These are phyloP conservation scores for Thecaphora frezii DNA, from an alignment of 1,284 basidiomycete species.

Conservation along the genomic window DNA sequence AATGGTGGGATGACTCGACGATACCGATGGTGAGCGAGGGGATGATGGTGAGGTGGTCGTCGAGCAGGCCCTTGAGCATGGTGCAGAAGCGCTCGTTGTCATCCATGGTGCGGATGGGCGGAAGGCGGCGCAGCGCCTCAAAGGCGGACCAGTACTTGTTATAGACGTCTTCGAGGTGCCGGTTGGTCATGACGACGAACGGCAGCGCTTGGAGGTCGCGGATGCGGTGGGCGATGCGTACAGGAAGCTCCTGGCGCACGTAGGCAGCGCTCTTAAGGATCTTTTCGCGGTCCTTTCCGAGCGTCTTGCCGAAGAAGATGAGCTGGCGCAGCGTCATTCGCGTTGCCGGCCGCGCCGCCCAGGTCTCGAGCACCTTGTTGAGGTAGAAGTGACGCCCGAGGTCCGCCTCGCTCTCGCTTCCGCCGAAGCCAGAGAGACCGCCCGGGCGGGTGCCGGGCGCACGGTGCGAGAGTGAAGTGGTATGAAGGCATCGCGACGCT, in stretches of 20 bases:
- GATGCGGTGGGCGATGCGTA: slow-evolving; percentile 82
- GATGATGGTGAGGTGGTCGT: slow-evolving; percentile 66
- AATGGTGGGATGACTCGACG: slow-evolving; percentile 67
- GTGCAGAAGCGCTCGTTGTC: slow-evolving; percentile 80
- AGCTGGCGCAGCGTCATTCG: slow-evolving; percentile 77
- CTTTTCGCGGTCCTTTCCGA: slow-evolving; percentile 41
- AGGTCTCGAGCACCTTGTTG: slow-evolving; percentile 78
- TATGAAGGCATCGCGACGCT: background rate
- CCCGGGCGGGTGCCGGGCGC: background rate
- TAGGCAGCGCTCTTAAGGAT: slow-evolving; percentile 72
- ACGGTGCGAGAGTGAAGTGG: no score
- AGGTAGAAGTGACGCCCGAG: slow-evolving; percentile 73
- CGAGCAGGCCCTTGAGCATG: slow-evolving; percentile 69
- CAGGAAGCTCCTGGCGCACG: slow-evolving; percentile 81
- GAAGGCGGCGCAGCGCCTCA: slow-evolving; percentile 70
- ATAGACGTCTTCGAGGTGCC: slow-evolving; percentile 80
- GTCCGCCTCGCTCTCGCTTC: slow-evolving; percentile 26
- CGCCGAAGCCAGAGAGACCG: background rate
- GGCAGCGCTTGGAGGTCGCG: slow-evolving; percentile 83
- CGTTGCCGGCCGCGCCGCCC: slow-evolving; percentile 74
- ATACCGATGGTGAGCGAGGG: slow-evolving; percentile 54
- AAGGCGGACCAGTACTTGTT: slow-evolving; percentile 64
- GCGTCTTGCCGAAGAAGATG: slow-evolving; percentile 62
- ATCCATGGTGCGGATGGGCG: slow-evolving; percentile 70
- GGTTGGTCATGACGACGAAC: slow-evolving; percentile 83